Conservation (phyloP, 805 yeast genomes). For the Danielia oregonensis region DNA sequence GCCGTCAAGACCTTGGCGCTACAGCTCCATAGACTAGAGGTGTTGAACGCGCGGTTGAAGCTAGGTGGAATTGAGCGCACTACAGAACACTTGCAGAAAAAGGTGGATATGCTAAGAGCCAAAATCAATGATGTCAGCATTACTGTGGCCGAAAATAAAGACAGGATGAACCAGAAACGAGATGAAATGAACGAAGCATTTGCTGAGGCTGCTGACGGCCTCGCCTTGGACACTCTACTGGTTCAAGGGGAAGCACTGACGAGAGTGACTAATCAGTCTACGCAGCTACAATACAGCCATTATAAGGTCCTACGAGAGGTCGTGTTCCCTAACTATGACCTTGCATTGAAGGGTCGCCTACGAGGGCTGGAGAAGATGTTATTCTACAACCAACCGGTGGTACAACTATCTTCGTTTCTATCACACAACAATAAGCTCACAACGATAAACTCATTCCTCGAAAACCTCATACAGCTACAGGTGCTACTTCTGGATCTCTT, state of each 20-base stretch:
- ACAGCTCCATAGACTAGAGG: conserved; percentile 29
- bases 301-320: conserved; percentile 26
- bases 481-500: conserved; percentile 14
- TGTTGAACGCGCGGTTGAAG: conserved; percentile 8
- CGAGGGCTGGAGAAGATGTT: neutral
- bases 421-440: conserved; percentile 17
- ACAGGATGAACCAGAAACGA: neutral
- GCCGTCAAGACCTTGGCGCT: conserved; percentile 23
- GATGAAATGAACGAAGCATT: neutral
- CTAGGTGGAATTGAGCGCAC: conserved; percentile 3
- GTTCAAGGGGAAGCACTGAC: conserved; percentile 10
- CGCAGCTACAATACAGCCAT: conserved; percentile 19
- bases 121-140: neutral
- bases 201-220: neutral
- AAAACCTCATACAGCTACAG: conserved; percentile 19
- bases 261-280: conserved; percentile 24
- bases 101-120: conserved; percentile 4
- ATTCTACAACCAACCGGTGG: conserved; percentile 27
- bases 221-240: conserved; percentile 5
- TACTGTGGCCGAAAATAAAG: neutral
- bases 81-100: neutral
- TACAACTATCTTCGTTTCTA: conserved; percentile 24
- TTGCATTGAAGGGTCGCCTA: neutral
- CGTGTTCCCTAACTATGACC: conserved; percentile 11
- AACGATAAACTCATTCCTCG: conserved; percentile 20